A percentile compares a stretch with the other conserved stretches of the same genome.
phyloP scores from a whole-genome alignment of 2,329 filamentous ascomycete species.

The Lecanoromycetidae sp. region DNA sequence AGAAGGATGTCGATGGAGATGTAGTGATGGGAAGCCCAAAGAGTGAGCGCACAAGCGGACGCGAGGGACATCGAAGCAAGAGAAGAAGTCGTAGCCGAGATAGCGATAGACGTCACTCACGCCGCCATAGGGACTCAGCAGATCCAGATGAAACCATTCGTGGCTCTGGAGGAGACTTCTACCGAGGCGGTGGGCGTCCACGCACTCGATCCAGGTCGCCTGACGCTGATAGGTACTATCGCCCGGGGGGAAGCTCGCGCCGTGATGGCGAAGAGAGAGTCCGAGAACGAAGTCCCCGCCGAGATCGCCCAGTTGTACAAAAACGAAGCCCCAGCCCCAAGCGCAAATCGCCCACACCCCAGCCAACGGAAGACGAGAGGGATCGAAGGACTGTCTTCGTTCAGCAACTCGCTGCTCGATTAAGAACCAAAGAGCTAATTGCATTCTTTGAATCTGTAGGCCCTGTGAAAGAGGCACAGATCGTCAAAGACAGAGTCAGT shows the following conservation, averaged over 20 bases:
- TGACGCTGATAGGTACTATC: conserved; percentile 45
- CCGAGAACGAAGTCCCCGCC: conserved; percentile 35
- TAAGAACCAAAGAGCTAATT: conserved; percentile 84
- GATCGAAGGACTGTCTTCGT: conserved; percentile 96
- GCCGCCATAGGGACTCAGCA: conserved; percentile 50
- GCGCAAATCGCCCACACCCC: conserved; percentile 48
- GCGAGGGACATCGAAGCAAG: conserved; percentile 63
- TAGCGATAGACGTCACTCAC: conserved; percentile 60
- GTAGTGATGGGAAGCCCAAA: conserved; percentile 52
- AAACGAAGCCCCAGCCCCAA: conserved; percentile 34
- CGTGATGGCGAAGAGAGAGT: conserved; percentile 30
- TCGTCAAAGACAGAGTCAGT: conserved; percentile 94
- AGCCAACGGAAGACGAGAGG: conserved; percentile 85
- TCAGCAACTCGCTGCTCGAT: conserved; percentile 87
- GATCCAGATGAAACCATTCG: conserved; percentile 33
- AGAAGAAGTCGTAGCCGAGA: conserved; percentile 69
- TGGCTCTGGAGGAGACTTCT: conserved; percentile 52
- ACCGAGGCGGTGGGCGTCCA: conserved; percentile 51
- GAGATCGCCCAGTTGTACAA: conserved; percentile 38
- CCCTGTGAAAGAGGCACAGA: conserved; percentile 91
- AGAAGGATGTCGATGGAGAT: conserved; percentile 43
- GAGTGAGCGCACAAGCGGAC: conserved; percentile 61
- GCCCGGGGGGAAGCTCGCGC: conserved; percentile 36
- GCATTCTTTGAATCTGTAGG: conserved; percentile 93
- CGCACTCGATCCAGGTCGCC: conserved; percentile 64